Conservation (phyloP, 352 stramenopile genomes). For the Globisporangium iwayamae region DNA sequence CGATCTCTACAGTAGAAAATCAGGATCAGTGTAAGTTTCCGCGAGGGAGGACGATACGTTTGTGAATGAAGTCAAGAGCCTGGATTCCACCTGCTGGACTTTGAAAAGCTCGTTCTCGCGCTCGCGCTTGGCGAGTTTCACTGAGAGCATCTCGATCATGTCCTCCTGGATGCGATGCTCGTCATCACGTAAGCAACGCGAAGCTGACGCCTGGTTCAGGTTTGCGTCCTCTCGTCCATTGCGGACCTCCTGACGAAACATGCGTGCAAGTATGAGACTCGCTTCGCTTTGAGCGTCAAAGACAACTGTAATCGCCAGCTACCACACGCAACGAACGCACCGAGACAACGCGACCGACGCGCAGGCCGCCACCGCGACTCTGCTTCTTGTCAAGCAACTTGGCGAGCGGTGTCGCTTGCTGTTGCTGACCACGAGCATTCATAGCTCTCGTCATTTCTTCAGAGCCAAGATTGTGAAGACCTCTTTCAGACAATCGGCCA, state of each 20-base stretch:
- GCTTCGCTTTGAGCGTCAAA: neutral
- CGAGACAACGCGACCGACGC: slow-evolving; percentile 51
- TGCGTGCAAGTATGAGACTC: neutral
- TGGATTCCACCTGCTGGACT: slow-evolving; percentile 25
- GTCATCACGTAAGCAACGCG: slow-evolving; percentile 33
- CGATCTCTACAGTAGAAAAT: neutral
- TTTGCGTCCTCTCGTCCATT: slow-evolving; percentile 14
- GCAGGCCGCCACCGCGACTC: slow-evolving; percentile 31
- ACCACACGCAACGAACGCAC: slow-evolving; percentile 21
- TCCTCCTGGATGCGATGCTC: slow-evolving; percentile 55
- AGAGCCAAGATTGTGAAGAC: neutral
- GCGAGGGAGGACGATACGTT: no score
- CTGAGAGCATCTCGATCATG: slow-evolving; percentile 59
- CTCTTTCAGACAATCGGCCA: neutral
- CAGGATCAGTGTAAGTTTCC: no score
- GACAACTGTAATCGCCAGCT: neutral
- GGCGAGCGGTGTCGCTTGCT: neutral
- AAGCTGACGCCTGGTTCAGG: slow-evolving; percentile 19
- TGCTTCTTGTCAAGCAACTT: slow-evolving; percentile 12
- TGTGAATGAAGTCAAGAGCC: neutral
- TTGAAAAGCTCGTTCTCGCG: slow-evolving; percentile 51
- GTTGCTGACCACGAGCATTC: neutral
- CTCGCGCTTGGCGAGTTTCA: slow-evolving; percentile 60
- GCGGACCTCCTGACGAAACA: slow-evolving; percentile 30
- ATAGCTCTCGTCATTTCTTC: neutral